These are phyloP conservation scores for Tephrocybe rancida DNA, from an alignment of 768 basidiomycete species.

Conservation along the genomic window DNA sequence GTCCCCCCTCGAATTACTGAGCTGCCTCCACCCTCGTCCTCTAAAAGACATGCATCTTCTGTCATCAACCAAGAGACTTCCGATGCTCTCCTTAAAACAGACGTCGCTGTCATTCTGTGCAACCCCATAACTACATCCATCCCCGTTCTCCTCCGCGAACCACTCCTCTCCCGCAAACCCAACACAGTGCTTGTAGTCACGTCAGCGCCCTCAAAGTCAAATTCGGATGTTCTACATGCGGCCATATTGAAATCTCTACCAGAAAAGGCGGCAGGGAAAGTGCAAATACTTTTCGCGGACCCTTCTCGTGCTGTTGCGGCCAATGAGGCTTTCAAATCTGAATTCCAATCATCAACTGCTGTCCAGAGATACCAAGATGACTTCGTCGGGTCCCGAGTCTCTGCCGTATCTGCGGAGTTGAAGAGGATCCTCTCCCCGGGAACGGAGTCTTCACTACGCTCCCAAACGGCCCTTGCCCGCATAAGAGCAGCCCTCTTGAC, in stretches of 20 bases:
- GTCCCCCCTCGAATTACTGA: slow-evolving; percentile 53
- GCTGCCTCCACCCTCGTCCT: slow-evolving; percentile 20
- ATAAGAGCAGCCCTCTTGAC: slow-evolving; percentile 42
- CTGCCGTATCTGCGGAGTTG: slow-evolving; percentile 46
- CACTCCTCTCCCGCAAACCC: slow-evolving; percentile 33
- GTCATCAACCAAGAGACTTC: slow-evolving; percentile 10
- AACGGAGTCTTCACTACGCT: slow-evolving; percentile 28
- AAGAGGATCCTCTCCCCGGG: slow-evolving; percentile 21
- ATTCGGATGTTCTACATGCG: slow-evolving; percentile 8
- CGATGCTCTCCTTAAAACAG: slow-evolving; percentile 42
- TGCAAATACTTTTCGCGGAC: slow-evolving; percentile 51
- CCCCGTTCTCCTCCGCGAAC: slow-evolving; percentile 33
- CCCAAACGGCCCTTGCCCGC: slow-evolving; percentile 38
- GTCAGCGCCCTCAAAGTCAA: slow-evolving; percentile 26
- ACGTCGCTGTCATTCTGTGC: slow-evolving; percentile 64
- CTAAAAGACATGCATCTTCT: slow-evolving; percentile 4
- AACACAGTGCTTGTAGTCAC: slow-evolving; percentile 49
- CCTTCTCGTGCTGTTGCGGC: slow-evolving; percentile 61
- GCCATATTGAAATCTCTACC: slow-evolving; percentile 11
- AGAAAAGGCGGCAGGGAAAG: slow-evolving; percentile 21
- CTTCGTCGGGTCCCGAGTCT: slow-evolving; percentile 59
- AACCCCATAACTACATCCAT: slow-evolving; percentile 61
- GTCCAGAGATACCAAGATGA: slow-evolving; percentile 70
- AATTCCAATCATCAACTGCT: slow-evolving; percentile 46
- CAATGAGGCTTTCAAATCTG: slow-evolving; percentile 45